A percentile compares a stretch with the other conserved stretches of the same genome.
Conservation (phyloP, 352 stramenopile species). For the Pythium utonaiense region DNA sequence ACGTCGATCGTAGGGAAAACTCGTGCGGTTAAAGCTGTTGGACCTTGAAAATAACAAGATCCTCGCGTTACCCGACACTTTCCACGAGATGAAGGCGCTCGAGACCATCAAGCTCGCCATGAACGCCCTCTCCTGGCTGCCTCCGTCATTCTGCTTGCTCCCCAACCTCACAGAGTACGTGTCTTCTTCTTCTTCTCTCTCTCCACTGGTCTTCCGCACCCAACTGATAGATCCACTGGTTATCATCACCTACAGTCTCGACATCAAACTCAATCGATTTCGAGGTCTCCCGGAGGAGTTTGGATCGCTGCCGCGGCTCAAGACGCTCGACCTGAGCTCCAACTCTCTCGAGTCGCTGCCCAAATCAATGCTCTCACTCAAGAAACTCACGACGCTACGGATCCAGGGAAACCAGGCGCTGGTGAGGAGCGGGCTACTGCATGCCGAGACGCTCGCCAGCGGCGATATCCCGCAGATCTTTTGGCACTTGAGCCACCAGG, state of each 20-base stretch:
- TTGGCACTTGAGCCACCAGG: conserved; percentile 57
- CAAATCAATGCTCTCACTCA: conserved; percentile 42
- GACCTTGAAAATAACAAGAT: conserved; percentile 74
- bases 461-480: conserved; percentile 40
- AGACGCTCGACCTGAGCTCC: conserved; percentile 50
- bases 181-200: not conserved
- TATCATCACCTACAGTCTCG: too few species aligned
- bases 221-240: too few species aligned
- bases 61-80: conserved; percentile 43
- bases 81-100: conserved; percentile 47
- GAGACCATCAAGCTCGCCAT: conserved; percentile 47
- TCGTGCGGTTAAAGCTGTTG: conserved; percentile 51
- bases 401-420: conserved; percentile 52
- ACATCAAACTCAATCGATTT: conserved; percentile 75
- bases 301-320: conserved; percentile 38
- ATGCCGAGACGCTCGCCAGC: conserved; percentile 35
- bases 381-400: conserved; percentile 40
- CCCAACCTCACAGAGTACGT: conserved; percentile 52
- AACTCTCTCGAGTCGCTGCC: conserved; percentile 54
- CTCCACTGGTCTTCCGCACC: too few species aligned
- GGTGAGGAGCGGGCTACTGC: conserved; percentile 26
- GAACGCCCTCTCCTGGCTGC: conserved; percentile 52
- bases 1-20: conserved; percentile 37
- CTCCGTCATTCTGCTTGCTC: conserved; percentile 47
- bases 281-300: conserved; percentile 38